Percentiles rank a stretch among this genome's conserved stretches.
Conservation (phyloP, 2,329 filamentous ascomycete species). For the Penicillium sp. region DNA sequence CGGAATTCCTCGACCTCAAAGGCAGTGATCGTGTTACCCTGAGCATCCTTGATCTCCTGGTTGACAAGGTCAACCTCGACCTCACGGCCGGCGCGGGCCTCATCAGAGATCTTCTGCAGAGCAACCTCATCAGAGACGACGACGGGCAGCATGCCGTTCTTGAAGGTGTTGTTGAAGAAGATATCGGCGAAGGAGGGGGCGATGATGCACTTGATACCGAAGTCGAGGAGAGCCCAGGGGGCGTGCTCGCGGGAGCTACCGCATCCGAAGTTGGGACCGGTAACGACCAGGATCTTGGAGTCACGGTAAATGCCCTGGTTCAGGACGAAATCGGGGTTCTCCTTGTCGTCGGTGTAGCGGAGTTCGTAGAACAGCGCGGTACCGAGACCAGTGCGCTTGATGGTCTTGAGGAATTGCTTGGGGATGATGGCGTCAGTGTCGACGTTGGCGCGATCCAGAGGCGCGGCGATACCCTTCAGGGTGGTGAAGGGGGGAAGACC, state of each 20-base stretch:
- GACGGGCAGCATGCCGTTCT: conserved; percentile 97
- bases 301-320: conserved; percentile 84
- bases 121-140: conserved; percentile 66
- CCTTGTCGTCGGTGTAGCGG: conserved; percentile 73
- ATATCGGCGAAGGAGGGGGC: conserved; percentile 88
- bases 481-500: conserved; percentile 82
- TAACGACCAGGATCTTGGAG: conserved; percentile 86
- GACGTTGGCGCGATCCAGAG: conserved; percentile 83
- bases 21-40: conserved; percentile 69
- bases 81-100: conserved; percentile 77
- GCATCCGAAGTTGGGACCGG: conserved; percentile 92
- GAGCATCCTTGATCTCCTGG: conserved; percentile 75
- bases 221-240: conserved; percentile 94
- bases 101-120: conserved; percentile 69
- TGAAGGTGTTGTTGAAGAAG: conserved; percentile 99
- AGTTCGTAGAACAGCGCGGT: conserved; percentile 82
- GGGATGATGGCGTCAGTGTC: conserved; percentile 99
- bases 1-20: conserved; percentile 93
- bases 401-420: conserved; percentile 98
- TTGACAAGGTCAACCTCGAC: conserved; percentile 86
- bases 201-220: conserved; percentile 91
- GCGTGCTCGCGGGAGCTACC: conserved; percentile 92
- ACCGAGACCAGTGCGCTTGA: conserved; percentile 94
- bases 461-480: conserved; percentile 83
- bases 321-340: conserved; percentile 80